Evolutionary conservation across 2,329 filamentous ascomycete species (phyloP).

Genomic region (Stromatinia cepivora): DNA sequence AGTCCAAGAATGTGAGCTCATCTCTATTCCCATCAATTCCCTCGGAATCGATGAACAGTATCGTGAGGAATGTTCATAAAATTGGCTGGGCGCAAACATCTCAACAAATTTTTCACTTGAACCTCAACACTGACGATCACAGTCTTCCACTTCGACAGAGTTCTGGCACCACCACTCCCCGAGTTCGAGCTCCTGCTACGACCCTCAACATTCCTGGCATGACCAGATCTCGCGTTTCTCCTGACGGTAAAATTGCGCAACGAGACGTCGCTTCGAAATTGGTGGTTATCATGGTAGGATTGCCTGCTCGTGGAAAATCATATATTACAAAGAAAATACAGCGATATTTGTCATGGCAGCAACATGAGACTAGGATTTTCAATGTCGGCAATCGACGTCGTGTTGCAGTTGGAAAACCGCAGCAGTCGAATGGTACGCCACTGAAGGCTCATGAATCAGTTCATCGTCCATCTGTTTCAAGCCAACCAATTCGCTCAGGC

Average conservation of each 20-base stretch:
- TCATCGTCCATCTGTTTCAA: not conserved
- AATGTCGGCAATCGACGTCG: conserved; percentile 93
- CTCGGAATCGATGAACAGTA: not conserved
- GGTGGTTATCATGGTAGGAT: conserved; percentile 96
- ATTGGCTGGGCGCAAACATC: conserved; percentile 11
- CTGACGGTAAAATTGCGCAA: conserved; percentile 90
- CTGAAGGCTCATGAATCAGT: conserved; percentile 27
- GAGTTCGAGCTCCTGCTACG: conserved; percentile 79
- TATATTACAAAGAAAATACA: conserved; percentile 99
- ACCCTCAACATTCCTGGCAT: conserved; percentile 96
- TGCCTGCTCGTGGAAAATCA: conserved; percentile 93
- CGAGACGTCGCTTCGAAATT: conserved; percentile 95
- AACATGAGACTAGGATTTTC: conserved; percentile 94
- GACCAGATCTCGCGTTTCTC: conserved; percentile 92
- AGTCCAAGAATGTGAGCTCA: conserved; percentile 40
- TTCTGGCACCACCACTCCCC: conserved; percentile 75
- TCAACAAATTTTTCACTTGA: conserved; percentile 5
- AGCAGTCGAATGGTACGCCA: conserved; percentile 27
- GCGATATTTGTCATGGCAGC: conserved; percentile 93
- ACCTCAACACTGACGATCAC: conserved; percentile 2
- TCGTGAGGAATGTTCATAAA: not conserved
- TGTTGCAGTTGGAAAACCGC: conserved; percentile 64
- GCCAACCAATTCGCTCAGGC: conserved; percentile 23
- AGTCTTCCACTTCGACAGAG: conserved; percentile 70
- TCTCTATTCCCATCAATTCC: not conserved